Conservation (phyloP, 2,329 filamentous ascomycete species). For the Grosmannia huntii region DNA sequence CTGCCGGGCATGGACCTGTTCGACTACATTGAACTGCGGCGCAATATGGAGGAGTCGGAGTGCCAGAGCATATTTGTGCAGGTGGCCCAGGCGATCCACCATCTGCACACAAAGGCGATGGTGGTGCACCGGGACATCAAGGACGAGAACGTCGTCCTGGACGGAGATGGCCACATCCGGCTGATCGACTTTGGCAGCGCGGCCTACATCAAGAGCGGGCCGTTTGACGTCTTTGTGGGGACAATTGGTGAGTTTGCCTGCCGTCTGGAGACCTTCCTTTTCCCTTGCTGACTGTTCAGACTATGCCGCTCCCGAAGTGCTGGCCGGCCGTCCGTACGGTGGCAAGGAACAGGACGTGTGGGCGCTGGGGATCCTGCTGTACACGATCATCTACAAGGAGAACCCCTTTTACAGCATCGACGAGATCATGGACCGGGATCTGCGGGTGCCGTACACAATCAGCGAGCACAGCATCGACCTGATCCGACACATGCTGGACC, state of each 20-base stretch:
- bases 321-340: conserved; percentile 81
- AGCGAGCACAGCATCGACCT: conserved; percentile 89
- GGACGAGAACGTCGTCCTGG: conserved; percentile 93
- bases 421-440: conserved; percentile 95
- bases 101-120: conserved; percentile 77
- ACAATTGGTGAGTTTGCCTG: conserved; percentile 65
- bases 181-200: conserved; percentile 97
- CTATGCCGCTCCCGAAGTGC: conserved; percentile 95
- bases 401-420: conserved; percentile 99
- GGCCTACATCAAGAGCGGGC: conserved; percentile 94
- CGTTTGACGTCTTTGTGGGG: conserved; percentile 97
- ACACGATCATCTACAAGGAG: conserved; percentile 99
- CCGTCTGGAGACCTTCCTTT: neutral
- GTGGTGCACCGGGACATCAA: conserved; percentile 98
- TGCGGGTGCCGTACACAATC: conserved; percentile 78
- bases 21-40: conserved; percentile 92
- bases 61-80: conserved; percentile 92
- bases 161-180: conserved; percentile 91
- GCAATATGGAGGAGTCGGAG: conserved; percentile 92
- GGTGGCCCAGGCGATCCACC: conserved; percentile 78
- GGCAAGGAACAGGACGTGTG: conserved; percentile 98
- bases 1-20: conserved; percentile 97
- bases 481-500: conserved; percentile 81
- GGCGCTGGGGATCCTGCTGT: conserved; percentile 91
- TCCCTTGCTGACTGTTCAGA: conserved; percentile 38